Evolutionary conservation across 1,139 yeast genomes (phyloP).

Genomic region (Lodderomyces theae): DNA sequence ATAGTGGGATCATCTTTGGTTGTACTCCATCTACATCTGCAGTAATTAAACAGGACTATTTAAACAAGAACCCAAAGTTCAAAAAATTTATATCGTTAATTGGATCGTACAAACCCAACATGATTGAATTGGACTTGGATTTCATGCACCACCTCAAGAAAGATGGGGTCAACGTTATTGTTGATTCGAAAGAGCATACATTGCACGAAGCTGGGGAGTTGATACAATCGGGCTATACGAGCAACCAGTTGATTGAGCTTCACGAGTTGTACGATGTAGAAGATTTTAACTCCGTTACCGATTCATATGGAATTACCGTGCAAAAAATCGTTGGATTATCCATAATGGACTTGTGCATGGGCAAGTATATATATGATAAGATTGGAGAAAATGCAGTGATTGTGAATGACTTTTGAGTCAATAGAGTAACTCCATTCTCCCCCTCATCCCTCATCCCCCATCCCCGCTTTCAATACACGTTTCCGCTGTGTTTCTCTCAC

Average conservation of each 20-base stretch:
- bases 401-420: slow-evolving; percentile 14
- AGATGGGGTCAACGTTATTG: slow-evolving; percentile 39
- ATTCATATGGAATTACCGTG: slow-evolving; percentile 31
- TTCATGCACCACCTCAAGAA: slow-evolving; percentile 27
- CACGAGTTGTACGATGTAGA: slow-evolving; percentile 29
- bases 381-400: slow-evolving; percentile 13
- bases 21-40: slow-evolving; percentile 59
- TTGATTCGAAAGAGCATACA: slow-evolving; percentile 59
- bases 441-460: no score
- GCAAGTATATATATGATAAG: slow-evolving; percentile 22
- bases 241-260: slow-evolving; percentile 42
- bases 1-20: slow-evolving; percentile 50
- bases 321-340: slow-evolving; percentile 60
- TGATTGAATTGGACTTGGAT: slow-evolving; percentile 59
- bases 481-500: no score
- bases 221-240: slow-evolving; percentile 40
- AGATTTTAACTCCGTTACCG: slow-evolving; percentile 11
- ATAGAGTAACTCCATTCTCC: background rate
- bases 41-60: slow-evolving; percentile 32
- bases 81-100: slow-evolving; percentile 54
- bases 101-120: slow-evolving; percentile 68
- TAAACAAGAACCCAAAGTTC: slow-evolving; percentile 27
- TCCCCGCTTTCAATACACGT: no score
- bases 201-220: slow-evolving; percentile 65
- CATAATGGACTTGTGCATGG: slow-evolving; percentile 59